Base-by-base conservation (phyloP, 1,139 yeast species). In the Eremothecium gossypii region DNA sequence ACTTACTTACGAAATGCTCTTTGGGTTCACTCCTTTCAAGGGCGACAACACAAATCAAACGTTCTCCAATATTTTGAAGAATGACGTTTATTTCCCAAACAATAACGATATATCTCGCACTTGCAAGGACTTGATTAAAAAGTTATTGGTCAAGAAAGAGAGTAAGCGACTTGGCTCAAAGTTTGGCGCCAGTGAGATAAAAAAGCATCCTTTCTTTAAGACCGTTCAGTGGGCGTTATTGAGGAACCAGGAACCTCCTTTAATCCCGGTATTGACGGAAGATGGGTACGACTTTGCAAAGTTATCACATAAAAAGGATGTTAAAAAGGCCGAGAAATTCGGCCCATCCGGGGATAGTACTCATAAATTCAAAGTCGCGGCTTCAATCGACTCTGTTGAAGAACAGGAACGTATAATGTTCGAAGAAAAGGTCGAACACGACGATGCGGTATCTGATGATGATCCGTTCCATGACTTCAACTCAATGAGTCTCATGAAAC, bases 1-100 rank as follows among this genome's bases (percentile, higher is more conserved):
- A 30, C 73, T 91, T 54, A 70, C 87, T 23, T 91, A 78, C 61
- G 98, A 91, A 59, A 91, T 91, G 98, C 68, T 91, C 33, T 87
- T 78, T 61, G 97, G 97, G 1, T 83, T 87, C 8, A 91, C 98
- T 0, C 98, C 98, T 1, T 91, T 91, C 66, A 91, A 91, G 64
- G 98, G 98, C 6, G 70, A 76, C 37, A 86, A 80, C 51, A 73
- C 97, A 39, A 87, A 87, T 57, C 79, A 79, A 52, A 91, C 98
- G 0, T 91, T 91, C 64, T 80, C 93, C 35, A 86, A 86, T 53
- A 78, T 91, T 42, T 68, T 91, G 57, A 86, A 86, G 57, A 77
- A 77, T 45, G 97, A 91, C 30, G 91, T 87, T 23, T 69, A 73
- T 30, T 93, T 89, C 58, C 75, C 77, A 33, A 57, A 55, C 33